Base-by-base conservation (phyloP, 768 basidiomycete genomes). In the Fistulinella prunicolor region DNA sequence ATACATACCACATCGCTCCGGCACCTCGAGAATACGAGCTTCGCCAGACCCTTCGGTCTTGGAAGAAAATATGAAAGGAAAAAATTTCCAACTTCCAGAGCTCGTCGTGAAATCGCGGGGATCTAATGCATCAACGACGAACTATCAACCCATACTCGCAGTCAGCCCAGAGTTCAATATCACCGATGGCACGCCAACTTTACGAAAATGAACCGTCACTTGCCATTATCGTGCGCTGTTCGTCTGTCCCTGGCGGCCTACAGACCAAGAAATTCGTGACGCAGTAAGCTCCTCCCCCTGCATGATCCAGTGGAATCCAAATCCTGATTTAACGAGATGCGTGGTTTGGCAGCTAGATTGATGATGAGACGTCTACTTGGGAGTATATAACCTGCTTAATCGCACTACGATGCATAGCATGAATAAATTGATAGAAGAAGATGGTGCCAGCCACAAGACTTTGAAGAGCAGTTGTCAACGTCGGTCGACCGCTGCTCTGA, bases 191-290 rank as follows among this genome's bases (percentile, higher is more conserved):
- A 12, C 24, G 12, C 26, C 17, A 53, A 51, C 51, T 42, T 55
- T 22, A 38, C 46, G 17, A 55, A 44, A 14, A 47, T 53, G 20
- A 38, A 14, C 14, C 23, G 28, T 17, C 41, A 45, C 20, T 32
- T 35, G 16, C 46, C 24, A 34, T 53, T 46, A 17, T 48, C 46
- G 20, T 35, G 21, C 44, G 49, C 34, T 24, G 16, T 2, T 35
- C 50, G 41, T 29, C 17, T 38, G 32, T 48, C 42, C 9, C 40
- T 44, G n/a, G n/a, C n/a, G n/a, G 28, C 49, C 50, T 21, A 53
- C 46, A 13, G 49, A 50, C 13, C 54, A 16, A 7, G 28, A 54
- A 19, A 57, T 47, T 49, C 55, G 34, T 23, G 40, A 6, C 3
- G 24, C 17, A 19, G 17, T 23, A n/a, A n/a, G n/a, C n/a, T n/a